Evolutionary conservation across 2,329 filamentous ascomycete genomes (phyloP).

Genomic region (Fusarium transvaalense): DNA sequence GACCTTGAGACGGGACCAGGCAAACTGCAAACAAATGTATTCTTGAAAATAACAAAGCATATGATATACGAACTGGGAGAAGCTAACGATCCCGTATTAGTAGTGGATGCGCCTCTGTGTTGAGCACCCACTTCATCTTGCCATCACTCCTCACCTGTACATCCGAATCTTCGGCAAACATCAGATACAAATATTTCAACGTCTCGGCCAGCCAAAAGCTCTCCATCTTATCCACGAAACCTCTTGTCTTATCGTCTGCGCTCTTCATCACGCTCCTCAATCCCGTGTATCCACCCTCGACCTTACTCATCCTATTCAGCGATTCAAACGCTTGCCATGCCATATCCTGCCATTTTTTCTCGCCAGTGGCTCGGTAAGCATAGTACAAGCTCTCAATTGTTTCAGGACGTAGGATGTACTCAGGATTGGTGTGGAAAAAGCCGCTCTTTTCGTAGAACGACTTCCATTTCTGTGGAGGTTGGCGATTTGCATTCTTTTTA

Average conservation of each 20-base stretch:
- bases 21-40: background rate
- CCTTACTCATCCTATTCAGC: conserved; percentile 12
- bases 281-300: conserved; percentile 20
- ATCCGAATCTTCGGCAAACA: conserved; percentile 36
- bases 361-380: conserved; percentile 34
- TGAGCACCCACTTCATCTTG: conserved; percentile 36
- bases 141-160: conserved; percentile 35
- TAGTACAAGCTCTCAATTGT: conserved; percentile 40
- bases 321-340: conserved; percentile 36
- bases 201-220: conserved; percentile 43
- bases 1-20: no score
- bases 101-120: conserved; percentile 39
- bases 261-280: conserved; percentile 29
- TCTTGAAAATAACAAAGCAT: background rate
- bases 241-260: background rate
- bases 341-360: conserved; percentile 33
- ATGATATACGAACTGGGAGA: no score
- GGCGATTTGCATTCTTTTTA: conserved; percentile 17
- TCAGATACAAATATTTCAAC: conserved; percentile 41
- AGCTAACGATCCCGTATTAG: background rate
- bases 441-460: conserved; percentile 33
- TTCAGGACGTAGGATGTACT: conserved; percentile 38
- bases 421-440: conserved; percentile 19
- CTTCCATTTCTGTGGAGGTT: conserved; percentile 14
- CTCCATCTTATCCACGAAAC: conserved; percentile 39